Base-by-base conservation (phyloP, 1,284 basidiomycete species). In the Ceratobasidium papillatum region DNA sequence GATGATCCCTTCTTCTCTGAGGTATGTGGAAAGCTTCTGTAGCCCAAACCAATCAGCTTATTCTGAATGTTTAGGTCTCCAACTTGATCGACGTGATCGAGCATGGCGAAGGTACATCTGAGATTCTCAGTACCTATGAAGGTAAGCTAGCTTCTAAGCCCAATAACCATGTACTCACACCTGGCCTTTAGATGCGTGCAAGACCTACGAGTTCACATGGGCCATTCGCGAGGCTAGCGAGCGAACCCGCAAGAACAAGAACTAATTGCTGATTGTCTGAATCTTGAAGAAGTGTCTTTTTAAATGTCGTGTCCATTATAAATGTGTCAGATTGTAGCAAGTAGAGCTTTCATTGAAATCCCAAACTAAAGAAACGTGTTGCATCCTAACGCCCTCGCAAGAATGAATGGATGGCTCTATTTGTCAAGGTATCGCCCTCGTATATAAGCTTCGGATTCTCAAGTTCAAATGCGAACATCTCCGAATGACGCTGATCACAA, bases 1-100 rank as follows among this genome's bases (percentile, higher is more conserved):
- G 95, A 96, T 80, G 94, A 96, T 81, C 94, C 94, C 14, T 96
- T 96, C 88, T 94, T 95, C 86, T 94, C 93, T 30, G 93, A 96
- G 83, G 84, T 80, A 76, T 25, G 79, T 76, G 54, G 22, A 3
- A 51, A 51, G n/a, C 27, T 32, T 4, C 43, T 3, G 7, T n/a
- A 41, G 3, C 17, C 9, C 74, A 19, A 76, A 32, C 52, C 32
- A 30, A 2, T 45, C 9, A 27, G 2, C 8, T 38, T 17, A 47
- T 30, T 45, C 32, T 30, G 51, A 12, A 3, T 43, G 71, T 11
- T 25, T 72, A 85, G 85, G 88, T 95, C 56, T 94, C 93, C 56
- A 91, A 92, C 82, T 87, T 93, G 80, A 91, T 95, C 76, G 93
- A 95, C 82, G 86, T 91, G 77, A 89, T 94, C 76, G 93, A 94